Conservation (phyloP, 768 basidiomycete genomes). For the Tricholoma flavovirens region DNA sequence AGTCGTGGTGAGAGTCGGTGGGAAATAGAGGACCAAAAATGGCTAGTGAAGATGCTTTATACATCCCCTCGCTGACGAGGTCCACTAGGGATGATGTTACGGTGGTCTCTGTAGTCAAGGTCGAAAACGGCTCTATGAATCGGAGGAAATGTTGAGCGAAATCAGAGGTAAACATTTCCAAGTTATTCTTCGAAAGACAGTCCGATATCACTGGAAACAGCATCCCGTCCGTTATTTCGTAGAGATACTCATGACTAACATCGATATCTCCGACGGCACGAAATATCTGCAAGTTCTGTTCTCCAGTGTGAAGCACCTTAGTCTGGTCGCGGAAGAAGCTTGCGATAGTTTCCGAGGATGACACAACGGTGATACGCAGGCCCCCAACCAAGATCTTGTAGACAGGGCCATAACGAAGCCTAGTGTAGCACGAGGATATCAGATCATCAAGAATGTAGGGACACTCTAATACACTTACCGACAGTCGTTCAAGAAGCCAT, state of each 20-base stretch:
- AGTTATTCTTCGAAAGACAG: not conserved
- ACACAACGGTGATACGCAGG: not conserved
- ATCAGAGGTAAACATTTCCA: not conserved
- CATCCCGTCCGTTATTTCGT: not conserved
- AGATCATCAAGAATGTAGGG: not conserved
- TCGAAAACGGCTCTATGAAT: not conserved
- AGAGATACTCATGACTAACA: not conserved
- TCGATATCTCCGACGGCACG: not conserved
- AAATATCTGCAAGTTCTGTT: not conserved
- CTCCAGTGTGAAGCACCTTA: not conserved
- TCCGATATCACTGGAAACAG: constrained; percentile 1
- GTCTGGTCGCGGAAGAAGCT: not conserved
- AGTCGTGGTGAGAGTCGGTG: not conserved
- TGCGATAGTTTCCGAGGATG: not conserved
- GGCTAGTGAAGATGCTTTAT: not conserved
- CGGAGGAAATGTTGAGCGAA: not conserved
- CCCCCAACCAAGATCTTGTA: not conserved
- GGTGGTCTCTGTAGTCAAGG: not conserved
- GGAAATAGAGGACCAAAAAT: constrained; percentile 2
- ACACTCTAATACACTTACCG: not conserved
- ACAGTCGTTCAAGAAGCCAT: not conserved
- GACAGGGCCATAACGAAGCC: not conserved
- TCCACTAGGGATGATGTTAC: not conserved
- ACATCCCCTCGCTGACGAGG: not conserved
- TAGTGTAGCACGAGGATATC: not conserved